Conservation (phyloP, 306 rosid species). For the Sesbania bispinosa region DNA sequence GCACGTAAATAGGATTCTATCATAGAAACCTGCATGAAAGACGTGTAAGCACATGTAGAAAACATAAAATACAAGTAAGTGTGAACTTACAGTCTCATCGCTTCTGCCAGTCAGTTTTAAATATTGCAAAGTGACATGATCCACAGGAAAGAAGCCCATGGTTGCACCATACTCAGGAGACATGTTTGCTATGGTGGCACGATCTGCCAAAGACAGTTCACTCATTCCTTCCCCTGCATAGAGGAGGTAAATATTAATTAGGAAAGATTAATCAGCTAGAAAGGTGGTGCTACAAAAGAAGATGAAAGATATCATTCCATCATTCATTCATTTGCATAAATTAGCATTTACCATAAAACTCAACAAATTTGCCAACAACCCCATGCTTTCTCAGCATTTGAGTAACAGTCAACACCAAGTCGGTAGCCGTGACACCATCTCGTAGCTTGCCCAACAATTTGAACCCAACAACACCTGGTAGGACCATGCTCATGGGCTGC, state of each 20-base stretch:
- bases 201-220: slow-evolving; percentile 82
- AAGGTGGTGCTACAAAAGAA: background rate
- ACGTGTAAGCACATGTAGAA: slow-evolving; percentile 39
- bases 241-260: slow-evolving; percentile 22
- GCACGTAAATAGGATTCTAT: slow-evolving; percentile 82
- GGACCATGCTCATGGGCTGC: slow-evolving; percentile 99
- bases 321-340: background rate
- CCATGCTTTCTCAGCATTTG: slow-evolving; percentile 97
- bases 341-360: slow-evolving; percentile 70
- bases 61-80: background rate
- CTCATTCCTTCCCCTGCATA: slow-evolving; percentile 91
- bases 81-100: slow-evolving; percentile 65
- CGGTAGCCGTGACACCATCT: slow-evolving; percentile 92
- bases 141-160: slow-evolving; percentile 99
- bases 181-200: slow-evolving; percentile 98
- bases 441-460: slow-evolving; percentile 77
- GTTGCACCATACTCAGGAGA: slow-evolving; percentile 98
- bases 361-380: slow-evolving; percentile 95
- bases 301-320: background rate
- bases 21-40: slow-evolving; percentile 60
- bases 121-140: slow-evolving; percentile 90
- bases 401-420: slow-evolving; percentile 94
- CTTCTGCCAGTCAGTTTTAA: slow-evolving; percentile 89
- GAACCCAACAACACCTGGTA: slow-evolving; percentile 97
- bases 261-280: slow-evolving; percentile 26